These are phyloP conservation scores for Tuber microsphaerosporum DNA, from an alignment of 495 filamentous ascomycete species.

Conservation along the genomic window DNA sequence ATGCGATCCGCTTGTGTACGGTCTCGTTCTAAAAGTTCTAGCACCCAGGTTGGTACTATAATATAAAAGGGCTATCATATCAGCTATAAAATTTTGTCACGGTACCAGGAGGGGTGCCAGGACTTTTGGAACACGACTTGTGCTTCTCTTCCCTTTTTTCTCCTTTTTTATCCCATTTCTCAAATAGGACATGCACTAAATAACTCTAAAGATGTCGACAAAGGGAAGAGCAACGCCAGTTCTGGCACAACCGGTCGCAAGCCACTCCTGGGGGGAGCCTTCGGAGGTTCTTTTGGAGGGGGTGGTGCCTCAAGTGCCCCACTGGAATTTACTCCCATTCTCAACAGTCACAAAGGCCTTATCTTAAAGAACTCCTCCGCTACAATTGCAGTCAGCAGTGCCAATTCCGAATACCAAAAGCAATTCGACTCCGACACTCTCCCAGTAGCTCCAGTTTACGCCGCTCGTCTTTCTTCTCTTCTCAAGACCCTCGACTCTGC, in stretches of 20 bases:
- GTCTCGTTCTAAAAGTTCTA: no score
- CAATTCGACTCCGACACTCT: slow-evolving; percentile 58
- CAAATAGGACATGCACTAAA: slow-evolving; percentile 18
- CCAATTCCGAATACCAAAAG: slow-evolving; percentile 74
- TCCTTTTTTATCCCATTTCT: neutral
- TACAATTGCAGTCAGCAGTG: slow-evolving; percentile 56
- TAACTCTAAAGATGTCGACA: slow-evolving; percentile 62
- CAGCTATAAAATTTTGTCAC: no score
- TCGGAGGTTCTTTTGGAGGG: slow-evolving; percentile 45
- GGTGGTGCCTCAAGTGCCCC: slow-evolving; percentile 56
- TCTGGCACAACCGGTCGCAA: slow-evolving; percentile 54
- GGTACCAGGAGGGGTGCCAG: no score
- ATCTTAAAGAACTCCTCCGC: slow-evolving; percentile 60
- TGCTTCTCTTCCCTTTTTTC: neutral
- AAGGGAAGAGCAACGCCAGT: slow-evolving; percentile 50
- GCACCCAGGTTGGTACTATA: no score
- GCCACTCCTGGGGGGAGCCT: slow-evolving; percentile 39
- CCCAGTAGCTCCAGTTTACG: slow-evolving; percentile 79
- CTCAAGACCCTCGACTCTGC: slow-evolving; percentile 81
- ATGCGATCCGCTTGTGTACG: slow-evolving; percentile 20
- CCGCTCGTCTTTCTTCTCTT: slow-evolving; percentile 77
- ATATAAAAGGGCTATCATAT: no score
- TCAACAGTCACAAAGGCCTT: slow-evolving; percentile 63
- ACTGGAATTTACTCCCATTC: slow-evolving; percentile 65
- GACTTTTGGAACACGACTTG: no score